Conservation (phyloP, 768 basidiomycete genomes). For the Trametes cubensis region DNA sequence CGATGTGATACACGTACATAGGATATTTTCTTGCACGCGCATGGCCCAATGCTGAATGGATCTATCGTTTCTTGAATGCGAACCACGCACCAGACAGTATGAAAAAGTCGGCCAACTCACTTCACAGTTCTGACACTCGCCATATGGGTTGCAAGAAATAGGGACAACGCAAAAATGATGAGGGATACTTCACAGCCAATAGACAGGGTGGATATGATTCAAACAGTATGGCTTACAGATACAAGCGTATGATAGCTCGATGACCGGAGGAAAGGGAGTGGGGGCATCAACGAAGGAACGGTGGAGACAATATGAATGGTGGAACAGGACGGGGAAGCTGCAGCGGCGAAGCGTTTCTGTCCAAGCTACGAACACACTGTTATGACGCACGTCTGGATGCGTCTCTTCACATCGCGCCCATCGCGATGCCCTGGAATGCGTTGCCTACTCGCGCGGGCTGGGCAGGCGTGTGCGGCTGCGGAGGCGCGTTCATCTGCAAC, state of each 20-base stretch:
- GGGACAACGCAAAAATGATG: neutral
- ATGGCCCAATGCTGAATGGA: too few relatives aligned
- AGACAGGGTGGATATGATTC: constrained; percentile 25
- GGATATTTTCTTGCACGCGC: too few relatives aligned
- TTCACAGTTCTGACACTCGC: too few relatives aligned
- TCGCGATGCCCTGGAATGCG: constrained; percentile 52
- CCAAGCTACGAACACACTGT: constrained; percentile 6
- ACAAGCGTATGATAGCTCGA: constrained; percentile 37
- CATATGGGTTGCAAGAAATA: neutral
- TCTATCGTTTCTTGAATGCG: too few relatives aligned
- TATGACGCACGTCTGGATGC: neutral
- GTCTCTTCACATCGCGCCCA: constrained; percentile 46
- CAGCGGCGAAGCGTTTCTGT: constrained; percentile 15
- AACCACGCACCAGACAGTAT: too few relatives aligned
- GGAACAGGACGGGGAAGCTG: neutral
- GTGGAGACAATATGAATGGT: neutral
- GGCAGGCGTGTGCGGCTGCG: constrained; percentile 37
- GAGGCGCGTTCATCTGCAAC: constrained; percentile 27
- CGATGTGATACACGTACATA: too few relatives aligned
- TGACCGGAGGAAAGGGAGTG: constrained; percentile 13
- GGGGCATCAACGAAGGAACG: constrained; percentile 17
- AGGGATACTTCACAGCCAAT: constrained; percentile 13
- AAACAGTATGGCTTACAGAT: constrained; percentile 35
- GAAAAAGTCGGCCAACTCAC: too few relatives aligned
- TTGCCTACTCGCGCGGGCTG: constrained; percentile 32